phyloP scores from a whole-genome alignment of 495 filamentous ascomycete species.

The Arthonia radiata region DNA sequence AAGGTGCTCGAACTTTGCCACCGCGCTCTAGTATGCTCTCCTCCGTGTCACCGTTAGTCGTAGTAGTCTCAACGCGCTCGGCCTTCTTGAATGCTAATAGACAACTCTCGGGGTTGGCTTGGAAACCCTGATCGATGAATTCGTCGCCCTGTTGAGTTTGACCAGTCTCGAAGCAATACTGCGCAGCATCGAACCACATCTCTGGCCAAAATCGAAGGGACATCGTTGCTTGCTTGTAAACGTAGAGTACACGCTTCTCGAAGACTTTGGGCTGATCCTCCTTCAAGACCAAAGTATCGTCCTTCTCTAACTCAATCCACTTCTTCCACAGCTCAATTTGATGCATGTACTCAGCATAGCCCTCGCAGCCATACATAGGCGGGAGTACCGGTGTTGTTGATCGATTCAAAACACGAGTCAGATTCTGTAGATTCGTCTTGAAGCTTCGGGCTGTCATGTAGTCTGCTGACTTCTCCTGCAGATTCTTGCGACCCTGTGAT shows the following conservation, averaged over 20 bases:
- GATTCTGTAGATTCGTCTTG: slow-evolving; percentile 57
- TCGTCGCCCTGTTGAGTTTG: slow-evolving; percentile 42
- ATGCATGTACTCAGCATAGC: slow-evolving; percentile 57
- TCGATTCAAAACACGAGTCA: slow-evolving; percentile 52
- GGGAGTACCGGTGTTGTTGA: slow-evolving; percentile 59
- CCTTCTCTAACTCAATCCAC: slow-evolving; percentile 88
- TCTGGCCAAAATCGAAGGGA: slow-evolving; percentile 79
- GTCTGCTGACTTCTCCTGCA: slow-evolving; percentile 70
- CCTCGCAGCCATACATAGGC: slow-evolving; percentile 63
- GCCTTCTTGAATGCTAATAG: slow-evolving; percentile 70
- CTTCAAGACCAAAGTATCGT: slow-evolving; percentile 63
- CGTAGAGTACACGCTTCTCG: slow-evolving; percentile 55
- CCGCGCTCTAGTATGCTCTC: slow-evolving; percentile 40
- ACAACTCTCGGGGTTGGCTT: slow-evolving; percentile 82
- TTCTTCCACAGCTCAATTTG: slow-evolving; percentile 82
- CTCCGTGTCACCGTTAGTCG: slow-evolving; percentile 38
- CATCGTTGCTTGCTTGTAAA: slow-evolving; percentile 88
- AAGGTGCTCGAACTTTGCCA: slow-evolving; percentile 51
- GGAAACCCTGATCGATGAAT: slow-evolving; percentile 57
- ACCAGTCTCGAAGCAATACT: slow-evolving; percentile 71
- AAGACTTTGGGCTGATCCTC: slow-evolving; percentile 50
- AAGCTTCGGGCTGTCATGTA: slow-evolving; percentile 87
- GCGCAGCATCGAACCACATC: slow-evolving; percentile 84
- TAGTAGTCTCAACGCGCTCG: slow-evolving; percentile 55
- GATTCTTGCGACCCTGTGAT: slow-evolving; percentile 79